Evolutionary conservation across 306 rosid species (phyloP).

Genomic region (Oemleria cerasiformis): DNA sequence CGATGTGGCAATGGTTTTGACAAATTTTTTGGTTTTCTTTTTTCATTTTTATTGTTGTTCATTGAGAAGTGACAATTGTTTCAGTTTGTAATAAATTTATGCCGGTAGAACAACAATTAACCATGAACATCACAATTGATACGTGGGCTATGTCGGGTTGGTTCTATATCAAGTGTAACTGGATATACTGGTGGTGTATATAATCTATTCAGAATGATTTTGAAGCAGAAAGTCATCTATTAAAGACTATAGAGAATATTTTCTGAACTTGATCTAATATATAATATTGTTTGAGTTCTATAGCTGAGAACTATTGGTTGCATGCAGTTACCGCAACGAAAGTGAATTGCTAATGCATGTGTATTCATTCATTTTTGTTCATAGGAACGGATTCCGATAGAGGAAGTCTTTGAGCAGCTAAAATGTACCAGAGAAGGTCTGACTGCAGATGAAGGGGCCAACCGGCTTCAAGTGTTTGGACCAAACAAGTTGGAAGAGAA

Average conservation of each 20-base stretch:
- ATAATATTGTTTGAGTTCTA: not conserved
- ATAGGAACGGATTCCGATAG: constrained; percentile 85
- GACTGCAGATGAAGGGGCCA: constrained; percentile 75
- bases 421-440: constrained; percentile 83
- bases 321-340: not conserved
- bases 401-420: constrained; percentile 90
- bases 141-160: not conserved
- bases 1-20: not conserved
- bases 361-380: constrained; percentile 1
- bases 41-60: too few relatives aligned
- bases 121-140: not conserved
- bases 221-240: not conserved
- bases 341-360: not conserved
- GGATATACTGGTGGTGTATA: not conserved
- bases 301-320: not conserved
- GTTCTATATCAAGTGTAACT: not conserved
- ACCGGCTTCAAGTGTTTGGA: constrained; percentile 86
- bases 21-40: too few relatives aligned
- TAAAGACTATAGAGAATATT: not conserved
- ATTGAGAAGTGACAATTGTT: not conserved
- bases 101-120: not conserved
- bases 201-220: not conserved
- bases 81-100: not conserved
- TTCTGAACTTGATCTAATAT: too few relatives aligned
- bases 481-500: constrained; percentile 99